Evolutionary conservation across 805 yeast species (phyloP), one percentile per base, ranked within the genome.

Genomic region (Sporopachydermia lactativora): DNA sequence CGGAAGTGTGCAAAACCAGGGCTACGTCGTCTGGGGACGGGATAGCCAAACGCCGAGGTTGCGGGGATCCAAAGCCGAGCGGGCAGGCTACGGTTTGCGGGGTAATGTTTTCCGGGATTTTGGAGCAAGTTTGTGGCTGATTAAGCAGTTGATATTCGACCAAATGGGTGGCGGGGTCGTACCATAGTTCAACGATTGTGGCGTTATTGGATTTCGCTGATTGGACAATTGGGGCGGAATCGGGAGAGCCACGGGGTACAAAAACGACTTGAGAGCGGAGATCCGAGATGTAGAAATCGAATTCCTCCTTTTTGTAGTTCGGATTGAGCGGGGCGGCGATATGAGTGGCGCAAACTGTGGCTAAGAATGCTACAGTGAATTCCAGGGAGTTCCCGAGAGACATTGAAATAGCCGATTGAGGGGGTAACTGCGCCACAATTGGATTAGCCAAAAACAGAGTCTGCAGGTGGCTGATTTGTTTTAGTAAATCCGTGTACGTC

Each of bases 311-410:
- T 50, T 70, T 75, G 54, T 76, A 77, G 41, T 66, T 66, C 13
- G 83, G 71, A 50, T 79, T 80, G 52, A 79, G 60, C 11, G 88
- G 88, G 1, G 84, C 81, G 15, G 80, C 81, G 37, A 78, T 62
- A 47, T 70, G 62, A 1, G 74, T 70, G 18, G 72, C 65, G 46
- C 70, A 66, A 1, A 82, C 71, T 17, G 69, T 61, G 2, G 76
- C 78, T 16, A 79, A 54, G 51, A 76, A 79, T 2, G 71, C 59
- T 5, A 68, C 65, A 1, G 70, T 65, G 40, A 76, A 69, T 49
- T 79, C 86, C 17, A 79, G 51, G 3, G 72, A 59, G 52, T 80
- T 79, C 18, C 77, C 75, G 43, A 79, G 57, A 1, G 81, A 65
- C 16, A 78, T 75, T 0, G 81, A 78, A 35, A 76, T 62, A 2